phyloP scores from a whole-genome alignment of 148 eudicot species.

The Mesembryanthemum crystallinum region DNA sequence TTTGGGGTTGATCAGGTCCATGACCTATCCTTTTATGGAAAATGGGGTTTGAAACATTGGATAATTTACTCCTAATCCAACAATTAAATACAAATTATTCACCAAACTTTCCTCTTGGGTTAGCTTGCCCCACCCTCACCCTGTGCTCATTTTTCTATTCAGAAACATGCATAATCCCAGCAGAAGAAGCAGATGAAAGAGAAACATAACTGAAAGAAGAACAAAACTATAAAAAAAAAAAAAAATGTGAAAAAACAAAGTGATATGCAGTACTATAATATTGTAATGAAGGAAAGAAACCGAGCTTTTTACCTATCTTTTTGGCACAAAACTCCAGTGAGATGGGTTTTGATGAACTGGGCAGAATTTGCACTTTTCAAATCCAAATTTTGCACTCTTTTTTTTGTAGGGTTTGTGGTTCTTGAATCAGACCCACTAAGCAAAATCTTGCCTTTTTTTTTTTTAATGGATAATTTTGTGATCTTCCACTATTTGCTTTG shows the following conservation, averaged over 20 bases:
- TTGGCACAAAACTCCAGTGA: slow-evolving; percentile 9
- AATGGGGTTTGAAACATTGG: not conserved
- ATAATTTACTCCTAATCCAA: not conserved
- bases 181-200: slow-evolving; percentile 10
- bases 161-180: not conserved
- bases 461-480: not conserved
- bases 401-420: not conserved
- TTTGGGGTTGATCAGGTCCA: slow-evolving; percentile 5
- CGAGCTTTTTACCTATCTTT: slow-evolving; percentile 10
- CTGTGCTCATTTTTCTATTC: slow-evolving; percentile 12
- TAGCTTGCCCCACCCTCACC: slow-evolving; percentile 4
- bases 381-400: slow-evolving; percentile 1
- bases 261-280: not conserved
- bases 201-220: slow-evolving; percentile 14
- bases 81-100: slow-evolving; percentile 13
- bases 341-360: not conserved
- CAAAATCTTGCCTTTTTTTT: not conserved
- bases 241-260: not conserved
- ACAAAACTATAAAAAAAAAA: too few species aligned
- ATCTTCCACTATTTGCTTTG: not conserved
- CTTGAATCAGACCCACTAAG: slow-evolving; percentile 5
- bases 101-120: slow-evolving; percentile 16
- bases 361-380: not conserved
- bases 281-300: not conserved
- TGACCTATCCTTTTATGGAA: slow-evolving; percentile 11